Conservation (phyloP, 768 basidiomycete species). For the Mrakia hoshinonis region DNA sequence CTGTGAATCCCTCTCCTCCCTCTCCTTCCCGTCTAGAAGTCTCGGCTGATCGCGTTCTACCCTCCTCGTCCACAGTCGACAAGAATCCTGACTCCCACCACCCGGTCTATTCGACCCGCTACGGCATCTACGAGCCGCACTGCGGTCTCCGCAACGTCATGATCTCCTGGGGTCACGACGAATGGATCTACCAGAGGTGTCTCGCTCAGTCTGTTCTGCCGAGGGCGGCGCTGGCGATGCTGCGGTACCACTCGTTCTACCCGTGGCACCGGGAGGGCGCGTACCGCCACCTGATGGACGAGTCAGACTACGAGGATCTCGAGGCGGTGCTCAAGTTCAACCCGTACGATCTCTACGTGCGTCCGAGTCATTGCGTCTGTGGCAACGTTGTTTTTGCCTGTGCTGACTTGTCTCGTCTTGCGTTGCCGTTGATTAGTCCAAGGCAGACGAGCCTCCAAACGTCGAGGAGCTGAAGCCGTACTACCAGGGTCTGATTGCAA, state of each 20-base stretch:
- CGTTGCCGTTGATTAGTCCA: not conserved
- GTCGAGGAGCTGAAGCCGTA: conserved; percentile 57
- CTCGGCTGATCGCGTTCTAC: not conserved
- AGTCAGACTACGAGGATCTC: conserved; percentile 45
- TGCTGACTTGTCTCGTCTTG: not conserved
- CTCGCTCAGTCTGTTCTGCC: conserved; percentile 76
- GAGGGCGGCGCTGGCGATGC: conserved; percentile 76
- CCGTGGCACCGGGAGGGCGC: conserved; percentile 80
- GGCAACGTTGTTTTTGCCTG: too few species aligned
- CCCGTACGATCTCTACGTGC: conserved; percentile 88
- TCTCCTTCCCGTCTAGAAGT: not conserved
- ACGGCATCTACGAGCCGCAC: conserved; percentile 65
- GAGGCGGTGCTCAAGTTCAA: conserved; percentile 56
- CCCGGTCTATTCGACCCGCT: conserved; percentile 58
- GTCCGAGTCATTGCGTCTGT: not conserved
- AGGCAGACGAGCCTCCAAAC: conserved; percentile 47
- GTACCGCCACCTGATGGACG: conserved; percentile 68
- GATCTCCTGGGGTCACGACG: conserved; percentile 83
- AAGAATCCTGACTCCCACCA: conserved; percentile 62
- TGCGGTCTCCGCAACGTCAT: conserved; percentile 72
- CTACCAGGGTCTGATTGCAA: conserved; percentile 69
- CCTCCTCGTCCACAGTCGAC: not conserved
- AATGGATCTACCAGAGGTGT: conserved; percentile 47
- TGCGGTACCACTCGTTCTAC: conserved; percentile 90
- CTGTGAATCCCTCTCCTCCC: conserved; percentile 43